phyloP scores from a whole-genome alignment of 2,329 filamentous ascomycete genomes.

The Cadophora malorum region DNA sequence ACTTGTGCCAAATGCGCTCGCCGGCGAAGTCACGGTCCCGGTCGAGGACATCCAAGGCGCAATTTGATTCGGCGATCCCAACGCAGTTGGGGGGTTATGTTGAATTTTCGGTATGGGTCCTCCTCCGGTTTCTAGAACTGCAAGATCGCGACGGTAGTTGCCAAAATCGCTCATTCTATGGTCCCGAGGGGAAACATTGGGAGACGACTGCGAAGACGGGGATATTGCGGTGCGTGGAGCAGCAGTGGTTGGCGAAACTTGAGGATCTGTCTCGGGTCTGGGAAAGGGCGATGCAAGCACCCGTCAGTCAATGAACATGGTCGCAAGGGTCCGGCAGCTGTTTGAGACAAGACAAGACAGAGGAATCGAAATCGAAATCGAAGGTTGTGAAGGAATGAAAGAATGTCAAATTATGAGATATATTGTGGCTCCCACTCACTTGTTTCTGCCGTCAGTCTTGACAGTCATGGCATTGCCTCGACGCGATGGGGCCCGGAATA shows the following conservation, averaged over 20 bases:
- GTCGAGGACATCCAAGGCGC: slow-evolving; percentile 62
- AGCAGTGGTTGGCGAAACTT: slow-evolving; percentile 44
- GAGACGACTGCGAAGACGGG: slow-evolving; percentile 37
- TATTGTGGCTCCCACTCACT: slow-evolving; percentile 38
- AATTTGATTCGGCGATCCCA: slow-evolving; percentile 53
- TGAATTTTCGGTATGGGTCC: slow-evolving; percentile 64
- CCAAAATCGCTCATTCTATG: slow-evolving; percentile 58
- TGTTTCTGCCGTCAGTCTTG: slow-evolving; percentile 59
- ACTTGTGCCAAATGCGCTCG: slow-evolving; percentile 54
- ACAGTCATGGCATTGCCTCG: slow-evolving; percentile 54
- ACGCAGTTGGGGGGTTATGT: slow-evolving; percentile 62
- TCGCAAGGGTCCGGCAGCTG: slow-evolving; percentile 33
- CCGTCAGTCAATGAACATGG: slow-evolving; percentile 45
- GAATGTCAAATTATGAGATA: neutral
- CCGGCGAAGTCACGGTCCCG: slow-evolving; percentile 41
- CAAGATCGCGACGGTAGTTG: slow-evolving; percentile 75
- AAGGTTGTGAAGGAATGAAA: neutral
- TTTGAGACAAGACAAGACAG: slow-evolving; percentile 10
- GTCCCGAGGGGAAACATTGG: slow-evolving; percentile 46
- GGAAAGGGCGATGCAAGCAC: slow-evolving; percentile 42
- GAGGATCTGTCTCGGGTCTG: slow-evolving; percentile 44
- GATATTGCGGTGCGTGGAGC: slow-evolving; percentile 38
- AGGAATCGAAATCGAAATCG: neutral
- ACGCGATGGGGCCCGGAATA: slow-evolving; percentile 42
- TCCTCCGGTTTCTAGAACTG: slow-evolving; percentile 68